phyloP scores from a whole-genome alignment of 805 yeast genomes.

The Suhomyces faveliae region DNA sequence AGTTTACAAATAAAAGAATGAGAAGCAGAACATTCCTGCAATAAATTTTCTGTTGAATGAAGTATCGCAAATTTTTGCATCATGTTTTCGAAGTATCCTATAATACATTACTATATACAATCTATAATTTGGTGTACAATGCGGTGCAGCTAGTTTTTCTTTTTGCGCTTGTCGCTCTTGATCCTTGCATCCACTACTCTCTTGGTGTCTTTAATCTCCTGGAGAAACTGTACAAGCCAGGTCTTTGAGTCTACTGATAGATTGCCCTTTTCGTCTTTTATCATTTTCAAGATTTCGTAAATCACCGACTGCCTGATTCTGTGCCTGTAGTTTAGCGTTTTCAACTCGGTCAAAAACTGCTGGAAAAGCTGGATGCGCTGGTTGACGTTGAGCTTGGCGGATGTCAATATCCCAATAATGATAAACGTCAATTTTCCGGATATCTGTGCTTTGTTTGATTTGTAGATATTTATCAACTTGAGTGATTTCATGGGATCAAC shows the following conservation, averaged over 20 bases:
- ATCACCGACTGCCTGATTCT: conserved; percentile 14
- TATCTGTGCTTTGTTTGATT: conserved; percentile 19
- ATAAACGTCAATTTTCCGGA: conserved; percentile 16
- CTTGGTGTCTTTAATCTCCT: conserved; percentile 1
- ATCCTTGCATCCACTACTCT: conserved; percentile 5
- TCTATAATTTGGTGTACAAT: neutral
- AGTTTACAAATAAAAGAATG: conserved; percentile 32
- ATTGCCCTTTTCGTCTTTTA: conserved; percentile 2
- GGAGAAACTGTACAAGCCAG: conserved; percentile 6
- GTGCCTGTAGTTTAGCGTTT: conserved; percentile 20
- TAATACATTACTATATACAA: neutral
- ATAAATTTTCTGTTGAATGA: neutral
- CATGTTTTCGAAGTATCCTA: too few relatives aligned
- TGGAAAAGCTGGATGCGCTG: conserved; percentile 20
- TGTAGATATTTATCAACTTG: conserved; percentile 22
- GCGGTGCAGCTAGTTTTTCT: neutral
- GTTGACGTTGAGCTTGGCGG: conserved; percentile 14
- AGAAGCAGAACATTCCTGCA: conserved; percentile 9
- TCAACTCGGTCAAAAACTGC: conserved; percentile 16
- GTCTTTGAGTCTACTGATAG: neutral
- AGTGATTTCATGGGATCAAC: conserved; percentile 27
- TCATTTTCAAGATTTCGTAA: conserved; percentile 13
- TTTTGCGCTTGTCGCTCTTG: neutral
- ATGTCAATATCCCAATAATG: conserved; percentile 28
- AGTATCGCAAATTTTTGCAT: too few relatives aligned